These are phyloP conservation scores for Cardiospermum halicacabum DNA, from an alignment of 345 rosid genomes.

Conservation along the genomic window DNA sequence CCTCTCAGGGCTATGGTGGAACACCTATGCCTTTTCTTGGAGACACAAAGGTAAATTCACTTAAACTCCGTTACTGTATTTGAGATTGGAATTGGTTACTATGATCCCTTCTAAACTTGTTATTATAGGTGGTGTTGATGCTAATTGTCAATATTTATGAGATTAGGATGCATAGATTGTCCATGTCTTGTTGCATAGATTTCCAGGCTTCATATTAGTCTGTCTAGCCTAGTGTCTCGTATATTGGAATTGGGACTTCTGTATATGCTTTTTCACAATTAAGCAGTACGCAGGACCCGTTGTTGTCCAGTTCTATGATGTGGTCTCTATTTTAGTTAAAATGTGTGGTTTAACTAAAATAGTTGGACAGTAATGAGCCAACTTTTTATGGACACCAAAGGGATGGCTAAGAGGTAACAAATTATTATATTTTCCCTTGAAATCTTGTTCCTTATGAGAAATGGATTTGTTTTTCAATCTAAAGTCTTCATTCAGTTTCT, in stretches of 20 bases:
- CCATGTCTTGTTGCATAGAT: not conserved
- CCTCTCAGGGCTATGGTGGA: slow-evolving; percentile 69
- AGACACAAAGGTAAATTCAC: slow-evolving; percentile 62
- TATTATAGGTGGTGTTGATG: not conserved
- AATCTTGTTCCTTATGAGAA: not conserved
- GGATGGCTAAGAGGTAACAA: not conserved
- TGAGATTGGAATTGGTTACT: slow-evolving; percentile 11
- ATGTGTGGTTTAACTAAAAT: not conserved
- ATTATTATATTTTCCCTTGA: not conserved
- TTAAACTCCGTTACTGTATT: not conserved
- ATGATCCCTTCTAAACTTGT: not conserved
- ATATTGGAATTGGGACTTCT: not conserved
- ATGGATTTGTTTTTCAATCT: not conserved
- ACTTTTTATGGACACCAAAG: not conserved
- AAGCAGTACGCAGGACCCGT: not conserved
- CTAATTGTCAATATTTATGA: not conserved
- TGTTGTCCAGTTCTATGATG: not conserved
- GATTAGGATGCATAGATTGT: not conserved
- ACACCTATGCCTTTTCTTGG: slow-evolving; percentile 91
- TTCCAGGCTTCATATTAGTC: not conserved
- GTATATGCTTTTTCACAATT: not conserved
- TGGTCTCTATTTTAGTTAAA: not conserved
- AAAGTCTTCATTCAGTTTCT: not conserved
- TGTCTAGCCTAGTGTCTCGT: not conserved
- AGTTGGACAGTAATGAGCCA: not conserved